Conservation (phyloP, 805 yeast species). For the Zygosaccharomyces bisporus region DNA sequence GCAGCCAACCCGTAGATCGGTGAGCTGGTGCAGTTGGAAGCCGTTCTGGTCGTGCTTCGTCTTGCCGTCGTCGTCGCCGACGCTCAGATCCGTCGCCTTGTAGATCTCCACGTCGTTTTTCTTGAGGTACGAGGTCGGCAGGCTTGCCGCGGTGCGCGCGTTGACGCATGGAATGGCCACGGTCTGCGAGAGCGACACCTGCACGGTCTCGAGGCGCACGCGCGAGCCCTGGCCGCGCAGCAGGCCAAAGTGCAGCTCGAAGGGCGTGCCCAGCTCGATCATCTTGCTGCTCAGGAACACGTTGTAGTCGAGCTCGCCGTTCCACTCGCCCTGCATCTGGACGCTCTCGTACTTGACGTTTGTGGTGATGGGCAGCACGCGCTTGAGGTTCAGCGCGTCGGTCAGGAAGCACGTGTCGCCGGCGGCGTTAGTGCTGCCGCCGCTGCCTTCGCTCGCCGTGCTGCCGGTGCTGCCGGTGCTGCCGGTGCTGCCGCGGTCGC, state of each 20-base stretch:
- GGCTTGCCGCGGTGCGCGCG: conserved; percentile 6
- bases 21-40: not conserved
- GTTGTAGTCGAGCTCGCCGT: conserved; percentile 11
- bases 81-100: conserved; percentile 3
- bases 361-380: conserved; percentile 14
- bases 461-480: not conserved
- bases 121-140: conserved; percentile 15
- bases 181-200: conserved; percentile 16
- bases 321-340: conserved; percentile 14
- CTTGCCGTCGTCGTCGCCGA: conserved; percentile 18
- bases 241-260: conserved; percentile 11
- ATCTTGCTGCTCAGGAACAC: conserved; percentile 15
- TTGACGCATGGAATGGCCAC: conserved; percentile 20
- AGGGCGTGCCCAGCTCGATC: conserved; percentile 17
- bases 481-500: not conserved
- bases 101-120: conserved; percentile 13
- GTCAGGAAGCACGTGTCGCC: conserved; percentile 19
- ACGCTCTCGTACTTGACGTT: conserved; percentile 14
- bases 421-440: conserved; percentile 12
- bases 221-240: conserved; percentile 5
- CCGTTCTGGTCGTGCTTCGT: conserved; percentile 1
- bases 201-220: conserved; percentile 7
- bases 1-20: not conserved
- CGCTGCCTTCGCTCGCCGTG: conserved; percentile 6
- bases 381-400: conserved; percentile 14